phyloP scores from a whole-genome alignment of 2,329 filamentous ascomycete species.

The Curvularia verruculosa region DNA sequence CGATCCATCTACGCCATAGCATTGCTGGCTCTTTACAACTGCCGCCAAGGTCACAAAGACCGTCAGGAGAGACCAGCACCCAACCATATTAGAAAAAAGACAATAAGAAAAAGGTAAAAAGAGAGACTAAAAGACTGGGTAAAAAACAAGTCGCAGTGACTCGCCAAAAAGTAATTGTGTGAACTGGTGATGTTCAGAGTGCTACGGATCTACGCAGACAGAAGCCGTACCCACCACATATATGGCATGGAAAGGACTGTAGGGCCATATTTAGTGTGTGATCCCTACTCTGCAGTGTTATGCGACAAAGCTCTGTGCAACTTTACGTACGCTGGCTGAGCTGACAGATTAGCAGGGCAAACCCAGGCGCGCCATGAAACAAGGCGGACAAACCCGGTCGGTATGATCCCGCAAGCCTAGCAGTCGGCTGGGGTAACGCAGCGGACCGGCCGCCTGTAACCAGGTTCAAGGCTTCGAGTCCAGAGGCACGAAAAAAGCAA shows the following conservation, averaged over 20 bases:
- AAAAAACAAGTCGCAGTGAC: conserved; percentile 4
- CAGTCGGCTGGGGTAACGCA: conserved; percentile 27
- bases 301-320: conserved; percentile 32
- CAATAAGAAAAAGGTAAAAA: conserved; percentile 6
- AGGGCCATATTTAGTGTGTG: conserved; percentile 24
- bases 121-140: conserved; percentile 5
- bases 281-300: conserved; percentile 29
- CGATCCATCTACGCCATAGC: conserved; percentile 40
- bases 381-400: conserved; percentile 32
- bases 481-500: conserved; percentile 9
- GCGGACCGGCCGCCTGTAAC: conserved; percentile 23
- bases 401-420: conserved; percentile 21
- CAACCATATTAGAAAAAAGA: conserved; percentile 28
- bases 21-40: conserved; percentile 30
- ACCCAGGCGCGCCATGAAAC: conserved; percentile 33
- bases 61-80: conserved; percentile 20
- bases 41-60: conserved; percentile 20
- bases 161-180: conserved; percentile 3
- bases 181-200: conserved; percentile 3
- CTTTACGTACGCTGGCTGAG: conserved; percentile 23
- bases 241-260: conserved; percentile 8
- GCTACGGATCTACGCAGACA: conserved; percentile 10
- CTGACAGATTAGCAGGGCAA: conserved; percentile 21
- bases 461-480: conserved; percentile 13
- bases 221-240: conserved; percentile 20